These are phyloP conservation scores for Pythium apleroticum DNA, from an alignment of 352 stramenopile species.

Conservation along the genomic window DNA sequence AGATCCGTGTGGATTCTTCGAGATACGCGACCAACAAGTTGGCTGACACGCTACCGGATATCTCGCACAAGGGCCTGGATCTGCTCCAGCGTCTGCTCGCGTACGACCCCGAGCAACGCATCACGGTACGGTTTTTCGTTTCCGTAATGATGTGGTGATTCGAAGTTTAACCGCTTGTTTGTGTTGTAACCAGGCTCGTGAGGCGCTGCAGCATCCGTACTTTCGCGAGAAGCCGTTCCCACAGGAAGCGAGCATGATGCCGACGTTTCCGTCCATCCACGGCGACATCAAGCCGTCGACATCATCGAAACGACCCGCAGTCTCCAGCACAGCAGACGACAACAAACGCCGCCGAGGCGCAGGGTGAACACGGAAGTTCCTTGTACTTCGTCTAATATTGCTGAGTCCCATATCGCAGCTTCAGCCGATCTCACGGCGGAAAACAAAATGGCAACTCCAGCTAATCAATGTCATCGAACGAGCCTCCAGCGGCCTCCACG, in stretches of 20 bases:
- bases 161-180: neutral
- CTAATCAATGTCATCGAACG: constrained; percentile 33
- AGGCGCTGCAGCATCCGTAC: constrained; percentile 55
- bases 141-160: neutral
- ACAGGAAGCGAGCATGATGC: constrained; percentile 60
- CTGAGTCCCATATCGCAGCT: neutral
- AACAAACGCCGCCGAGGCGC: constrained; percentile 2
- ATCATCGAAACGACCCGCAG: neutral
- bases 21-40: constrained; percentile 44
- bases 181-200: constrained; percentile 30
- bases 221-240: constrained; percentile 67
- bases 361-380: neutral
- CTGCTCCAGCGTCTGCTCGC: constrained; percentile 49
- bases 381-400: neutral
- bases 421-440: neutral
- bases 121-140: constrained; percentile 40
- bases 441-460: neutral
- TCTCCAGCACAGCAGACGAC: constrained; percentile 1
- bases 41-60: constrained; percentile 33
- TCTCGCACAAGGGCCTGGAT: constrained; percentile 48
- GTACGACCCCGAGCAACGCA: constrained; percentile 50
- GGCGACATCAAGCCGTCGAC: constrained; percentile 32
- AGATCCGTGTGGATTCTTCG: constrained; percentile 37
- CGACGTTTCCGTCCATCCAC: constrained; percentile 61
- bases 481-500: constrained; percentile 29